Base-by-base conservation (phyloP, 2,329 filamentous ascomycete species). In the Lizonia empirigonia region DNA sequence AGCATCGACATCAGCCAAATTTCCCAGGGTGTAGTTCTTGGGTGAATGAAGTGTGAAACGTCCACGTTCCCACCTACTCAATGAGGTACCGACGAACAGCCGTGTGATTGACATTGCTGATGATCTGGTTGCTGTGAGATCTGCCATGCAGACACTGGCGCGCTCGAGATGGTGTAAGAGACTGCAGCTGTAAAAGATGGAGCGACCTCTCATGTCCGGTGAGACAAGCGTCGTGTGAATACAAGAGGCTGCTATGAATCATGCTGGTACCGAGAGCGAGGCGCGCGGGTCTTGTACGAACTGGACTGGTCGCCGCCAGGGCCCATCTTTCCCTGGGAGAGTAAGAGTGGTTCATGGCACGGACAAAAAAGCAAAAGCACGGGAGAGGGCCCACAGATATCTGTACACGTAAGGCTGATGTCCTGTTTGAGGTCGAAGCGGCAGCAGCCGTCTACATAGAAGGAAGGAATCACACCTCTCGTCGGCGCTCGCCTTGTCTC, bases 131-230 rank as follows among this genome's bases (percentile, higher is more conserved):
- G 23, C 19, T 12, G 30, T 35, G 24, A 27, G 37, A 52, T 46
- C 35, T 50, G 33, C 32, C 45, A 18, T 37, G 19, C 37, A 49
- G 45, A 36, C 44, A 41, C 16, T 32, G 32, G 15, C 27, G 46
- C 23, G 16, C 42, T 47, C 42, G 42, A 46, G 49, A 42, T 30
- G 29, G 32, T 34, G 49, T 52, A 34, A 52, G 42, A 52, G 49
- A n/a, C 38, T 52, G 49, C 44, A 47, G 24, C 13, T 38, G 37
- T 34, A 32, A 62, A 59, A 60, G 46, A 45, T 33, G 53, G 55
- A 58, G 62, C 62, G 40, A 51, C 62, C 56, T 62, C 57, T 64
- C 59, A 59, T 46, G 44, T 38, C 35, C 41, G 36, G 50, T 41
- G 54, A 56, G 50, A 53, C 54, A 50, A 40, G 39, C 37, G 41